Conservation (phyloP, 2,329 filamentous ascomycete genomes). For the Calonectria pteridis region DNA sequence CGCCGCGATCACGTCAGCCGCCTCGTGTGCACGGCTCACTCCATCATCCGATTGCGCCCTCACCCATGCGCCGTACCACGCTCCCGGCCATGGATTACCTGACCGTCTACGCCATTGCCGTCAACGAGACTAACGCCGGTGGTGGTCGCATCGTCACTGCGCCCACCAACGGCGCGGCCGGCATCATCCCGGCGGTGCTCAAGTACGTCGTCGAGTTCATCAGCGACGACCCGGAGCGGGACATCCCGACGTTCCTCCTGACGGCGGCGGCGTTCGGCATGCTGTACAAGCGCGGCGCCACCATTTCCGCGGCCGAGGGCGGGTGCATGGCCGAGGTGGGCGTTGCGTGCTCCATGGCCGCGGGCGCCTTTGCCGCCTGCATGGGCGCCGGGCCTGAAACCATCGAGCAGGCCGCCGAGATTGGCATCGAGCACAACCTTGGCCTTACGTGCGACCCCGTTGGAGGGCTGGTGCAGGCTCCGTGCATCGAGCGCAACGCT, state of each 20-base stretch:
- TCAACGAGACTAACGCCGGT: constrained; percentile 66
- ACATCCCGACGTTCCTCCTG: constrained; percentile 62
- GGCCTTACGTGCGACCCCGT: constrained; percentile 65
- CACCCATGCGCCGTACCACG: constrained; percentile 59
- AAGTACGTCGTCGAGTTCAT: constrained; percentile 65
- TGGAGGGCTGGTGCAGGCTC: constrained; percentile 63
- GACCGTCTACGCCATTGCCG: constrained; percentile 63
- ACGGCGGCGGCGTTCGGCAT: constrained; percentile 64
- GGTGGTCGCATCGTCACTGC: constrained; percentile 65
- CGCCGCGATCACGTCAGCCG: constrained; percentile 44
- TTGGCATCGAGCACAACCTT: constrained; percentile 66
- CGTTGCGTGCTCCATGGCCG: constrained; percentile 65
- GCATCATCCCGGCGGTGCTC: constrained; percentile 64
- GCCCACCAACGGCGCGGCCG: constrained; percentile 64
- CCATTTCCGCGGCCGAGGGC: constrained; percentile 64
- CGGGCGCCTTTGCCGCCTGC: constrained; percentile 63
- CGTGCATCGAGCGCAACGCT: constrained; percentile 65
- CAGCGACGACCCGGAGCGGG: constrained; percentile 63
- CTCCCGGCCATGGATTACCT: constrained; percentile 65
- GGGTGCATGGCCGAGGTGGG: constrained; percentile 68
- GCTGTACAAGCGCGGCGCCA: constrained; percentile 66
- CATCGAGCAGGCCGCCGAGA: constrained; percentile 65
- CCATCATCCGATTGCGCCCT: constrained; percentile 60
- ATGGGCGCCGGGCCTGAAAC: constrained; percentile 65
- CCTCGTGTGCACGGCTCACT: constrained; percentile 59